Evolutionary conservation across 768 basidiomycete genomes (phyloP).

Genomic region (Kwoniella europaea): DNA sequence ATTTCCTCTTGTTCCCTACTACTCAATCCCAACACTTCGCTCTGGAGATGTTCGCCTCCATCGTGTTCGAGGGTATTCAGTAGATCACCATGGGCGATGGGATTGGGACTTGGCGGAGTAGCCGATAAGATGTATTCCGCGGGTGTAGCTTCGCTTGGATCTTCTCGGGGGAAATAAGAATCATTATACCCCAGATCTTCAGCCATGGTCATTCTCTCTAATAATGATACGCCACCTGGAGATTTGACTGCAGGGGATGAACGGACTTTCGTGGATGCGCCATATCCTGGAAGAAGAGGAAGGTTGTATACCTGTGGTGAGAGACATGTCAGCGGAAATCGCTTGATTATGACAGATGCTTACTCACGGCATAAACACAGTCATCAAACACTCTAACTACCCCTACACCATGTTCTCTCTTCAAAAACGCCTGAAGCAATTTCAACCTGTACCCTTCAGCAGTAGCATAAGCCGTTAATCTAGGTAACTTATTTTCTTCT

Average conservation of each 20-base stretch:
- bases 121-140: slow-evolving; percentile 69
- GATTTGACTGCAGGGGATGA: slow-evolving; percentile 71
- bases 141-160: slow-evolving; percentile 46
- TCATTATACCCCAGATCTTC: slow-evolving; percentile 91
- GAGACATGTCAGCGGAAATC: not conserved
- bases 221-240: slow-evolving; percentile 65
- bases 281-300: slow-evolving; percentile 88
- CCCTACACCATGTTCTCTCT: slow-evolving; percentile 87
- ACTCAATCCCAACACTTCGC: slow-evolving; percentile 14
- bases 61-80: slow-evolving; percentile 29
- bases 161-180: slow-evolving; percentile 68
- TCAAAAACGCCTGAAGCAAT: slow-evolving; percentile 78
- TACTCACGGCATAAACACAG: slow-evolving; percentile 83
- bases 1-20: slow-evolving; percentile 12
- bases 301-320: slow-evolving; percentile 76
- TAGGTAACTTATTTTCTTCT: slow-evolving; percentile 75
- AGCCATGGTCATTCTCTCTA: slow-evolving; percentile 76
- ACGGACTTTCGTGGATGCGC: slow-evolving; percentile 80
- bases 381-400: slow-evolving; percentile 86
- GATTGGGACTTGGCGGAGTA: slow-evolving; percentile 30
- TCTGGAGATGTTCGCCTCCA: slow-evolving; percentile 29
- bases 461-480: slow-evolving; percentile 87
- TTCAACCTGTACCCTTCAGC: slow-evolving; percentile 86
- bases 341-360: slow-evolving; percentile 9
- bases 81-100: slow-evolving; percentile 24